phyloP scores from a whole-genome alignment of 768 basidiomycete species.

The Glaciozyma antarctica region DNA sequence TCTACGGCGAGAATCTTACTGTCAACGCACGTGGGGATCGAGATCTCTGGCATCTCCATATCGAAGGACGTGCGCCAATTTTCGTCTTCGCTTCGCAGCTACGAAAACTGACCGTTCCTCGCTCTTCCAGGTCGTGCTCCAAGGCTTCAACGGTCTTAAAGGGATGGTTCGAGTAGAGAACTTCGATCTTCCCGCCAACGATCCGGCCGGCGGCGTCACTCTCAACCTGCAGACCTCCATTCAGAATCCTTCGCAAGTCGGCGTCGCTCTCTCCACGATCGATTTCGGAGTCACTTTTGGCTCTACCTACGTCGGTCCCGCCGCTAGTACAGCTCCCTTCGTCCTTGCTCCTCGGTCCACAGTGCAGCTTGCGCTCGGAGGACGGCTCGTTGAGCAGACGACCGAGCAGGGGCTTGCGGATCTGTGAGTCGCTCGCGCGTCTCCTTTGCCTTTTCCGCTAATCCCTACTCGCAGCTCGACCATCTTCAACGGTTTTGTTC shows the following conservation, averaged over 20 bases:
- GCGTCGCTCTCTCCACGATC: conserved; percentile 40
- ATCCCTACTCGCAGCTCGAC: too few species aligned
- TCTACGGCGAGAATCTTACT: conserved; percentile 55
- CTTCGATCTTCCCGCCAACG: conserved; percentile 62
- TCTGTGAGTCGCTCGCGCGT: conserved; percentile 41
- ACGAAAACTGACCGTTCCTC: background rate
- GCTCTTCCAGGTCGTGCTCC: background rate
- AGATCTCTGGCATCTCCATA: conserved; percentile 43
- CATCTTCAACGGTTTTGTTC: conserved; percentile 57
- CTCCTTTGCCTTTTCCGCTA: background rate
- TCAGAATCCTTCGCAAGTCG: conserved; percentile 63
- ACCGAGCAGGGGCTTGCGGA: conserved; percentile 43
- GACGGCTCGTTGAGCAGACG: conserved; percentile 57
- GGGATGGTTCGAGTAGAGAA: conserved; percentile 57
- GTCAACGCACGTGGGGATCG: conserved; percentile 52
- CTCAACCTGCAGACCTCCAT: conserved; percentile 55
- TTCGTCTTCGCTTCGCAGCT: background rate
- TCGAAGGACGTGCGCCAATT: conserved; percentile 43
- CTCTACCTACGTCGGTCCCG: conserved; percentile 50
- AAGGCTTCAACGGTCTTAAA: conserved; percentile 43
- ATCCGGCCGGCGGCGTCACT: conserved; percentile 61
- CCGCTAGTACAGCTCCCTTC: conserved; percentile 47
- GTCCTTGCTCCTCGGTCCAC: conserved; percentile 51
- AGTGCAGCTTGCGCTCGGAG: conserved; percentile 49
- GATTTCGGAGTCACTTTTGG: conserved; percentile 54